A percentile compares a stretch with the other conserved stretches of the same genome.
These are phyloP conservation scores for Schwanniomyces vanrijiae DNA, from an alignment of 805 yeast species.

Conservation along the genomic window DNA sequence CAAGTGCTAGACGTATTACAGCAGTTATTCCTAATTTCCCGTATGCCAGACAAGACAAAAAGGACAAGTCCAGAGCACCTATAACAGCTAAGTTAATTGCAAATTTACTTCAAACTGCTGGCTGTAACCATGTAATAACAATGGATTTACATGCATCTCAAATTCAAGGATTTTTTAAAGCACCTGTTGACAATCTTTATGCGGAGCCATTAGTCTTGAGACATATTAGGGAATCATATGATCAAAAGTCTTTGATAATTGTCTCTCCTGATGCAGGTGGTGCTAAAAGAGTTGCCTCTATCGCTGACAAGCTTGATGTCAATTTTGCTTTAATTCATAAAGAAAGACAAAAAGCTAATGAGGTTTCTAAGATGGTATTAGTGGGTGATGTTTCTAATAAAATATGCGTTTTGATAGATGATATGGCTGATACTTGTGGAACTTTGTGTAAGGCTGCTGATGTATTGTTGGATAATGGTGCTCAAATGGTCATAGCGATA, in stretches of 20 bases:
- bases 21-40: slow-evolving; percentile 84
- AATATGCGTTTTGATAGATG: slow-evolving; percentile 77
- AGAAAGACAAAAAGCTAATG: slow-evolving; percentile 81
- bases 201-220: slow-evolving; percentile 82
- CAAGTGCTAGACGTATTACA: slow-evolving; percentile 79
- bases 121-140: slow-evolving; percentile 83
- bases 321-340: slow-evolving; percentile 84
- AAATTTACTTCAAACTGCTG: slow-evolving; percentile 77
- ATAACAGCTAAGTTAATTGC: slow-evolving; percentile 85
- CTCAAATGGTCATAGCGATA: slow-evolving; percentile 73
- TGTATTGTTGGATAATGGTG: slow-evolving; percentile 63
- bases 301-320: slow-evolving; percentile 76
- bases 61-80: slow-evolving; percentile 83
- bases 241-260: slow-evolving; percentile 63
- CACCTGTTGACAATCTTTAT: slow-evolving; percentile 80
- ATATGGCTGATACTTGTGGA: slow-evolving; percentile 91
- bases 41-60: slow-evolving; percentile 86
- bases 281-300: slow-evolving; percentile 83
- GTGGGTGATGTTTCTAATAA: slow-evolving; percentile 83
- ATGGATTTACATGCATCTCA: slow-evolving; percentile 90
- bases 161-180: slow-evolving; percentile 81
- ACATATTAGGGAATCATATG: slow-evolving; percentile 64
- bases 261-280: slow-evolving; percentile 92
- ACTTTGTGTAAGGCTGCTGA: slow-evolving; percentile 83
- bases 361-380: slow-evolving; percentile 79